phyloP scores from a whole-genome alignment of 495 filamentous ascomycete species.

The Penicillium diatomitis region DNA sequence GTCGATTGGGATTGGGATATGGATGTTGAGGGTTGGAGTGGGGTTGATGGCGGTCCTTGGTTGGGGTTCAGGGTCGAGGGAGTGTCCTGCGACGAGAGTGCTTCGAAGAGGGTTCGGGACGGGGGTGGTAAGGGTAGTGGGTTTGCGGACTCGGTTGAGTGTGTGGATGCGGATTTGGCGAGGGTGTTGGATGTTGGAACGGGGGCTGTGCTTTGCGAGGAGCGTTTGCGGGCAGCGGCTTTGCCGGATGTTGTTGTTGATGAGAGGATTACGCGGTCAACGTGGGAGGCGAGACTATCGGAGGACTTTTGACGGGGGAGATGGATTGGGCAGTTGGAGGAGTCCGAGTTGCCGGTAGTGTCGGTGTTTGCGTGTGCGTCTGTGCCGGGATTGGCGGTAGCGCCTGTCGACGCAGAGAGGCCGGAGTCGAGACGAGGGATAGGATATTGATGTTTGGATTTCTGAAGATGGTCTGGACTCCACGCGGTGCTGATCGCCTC shows the following conservation, averaged over 20 bases:
- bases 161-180: slow-evolving; percentile 32
- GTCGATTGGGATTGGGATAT: neutral
- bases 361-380: too few species aligned
- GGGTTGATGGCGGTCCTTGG: slow-evolving; percentile 3
- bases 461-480: slow-evolving; percentile 28
- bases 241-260: slow-evolving; percentile 35
- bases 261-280: slow-evolving; percentile 39
- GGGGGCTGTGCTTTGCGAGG: slow-evolving; percentile 23
- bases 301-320: slow-evolving; percentile 33
- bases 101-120: too few species aligned
- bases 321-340: slow-evolving; percentile 4
- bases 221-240: slow-evolving; percentile 27
- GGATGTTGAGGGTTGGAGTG: neutral
- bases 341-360: slow-evolving; percentile 1
- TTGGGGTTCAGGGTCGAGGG: neutral
- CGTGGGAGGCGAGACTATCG: slow-evolving; percentile 38
- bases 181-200: slow-evolving; percentile 53
- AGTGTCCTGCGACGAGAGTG: too few species aligned
- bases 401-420: neutral
- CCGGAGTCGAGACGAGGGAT: slow-evolving; percentile 8
- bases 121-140: neutral
- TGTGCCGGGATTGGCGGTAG: too few species aligned
- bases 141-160: slow-evolving; percentile 1
- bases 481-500: slow-evolving; percentile 79
- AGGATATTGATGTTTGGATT: slow-evolving; percentile 26